Evolutionary conservation across 2,329 filamentous ascomycete genomes (phyloP).

Genomic region (Alternaria atra): DNA sequence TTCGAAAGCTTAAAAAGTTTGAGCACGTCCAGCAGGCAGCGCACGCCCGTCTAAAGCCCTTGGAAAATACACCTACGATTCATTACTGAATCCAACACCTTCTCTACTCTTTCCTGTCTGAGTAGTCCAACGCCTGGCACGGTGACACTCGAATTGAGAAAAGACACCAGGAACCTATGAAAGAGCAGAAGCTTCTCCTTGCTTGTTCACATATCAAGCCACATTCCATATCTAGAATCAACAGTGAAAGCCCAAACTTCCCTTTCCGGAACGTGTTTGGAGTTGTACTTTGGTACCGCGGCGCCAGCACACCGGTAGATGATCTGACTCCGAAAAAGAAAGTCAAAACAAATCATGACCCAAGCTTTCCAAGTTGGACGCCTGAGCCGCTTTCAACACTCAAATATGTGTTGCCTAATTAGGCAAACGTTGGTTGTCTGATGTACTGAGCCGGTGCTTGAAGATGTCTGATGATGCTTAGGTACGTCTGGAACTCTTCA

Average conservation of each 20-base stretch:
- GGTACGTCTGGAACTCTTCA: neutral
- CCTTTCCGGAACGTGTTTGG: neutral
- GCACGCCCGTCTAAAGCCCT: neutral
- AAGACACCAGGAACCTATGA: neutral
- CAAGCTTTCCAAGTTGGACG: neutral
- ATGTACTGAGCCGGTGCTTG: neutral
- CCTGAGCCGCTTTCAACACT: neutral
- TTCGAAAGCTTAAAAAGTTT: neutral
- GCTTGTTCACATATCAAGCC: slow-evolving; percentile 1
- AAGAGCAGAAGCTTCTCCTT: neutral
- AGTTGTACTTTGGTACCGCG: neutral
- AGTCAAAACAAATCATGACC: neutral
- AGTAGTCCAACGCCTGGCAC: neutral
- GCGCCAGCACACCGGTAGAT: neutral
- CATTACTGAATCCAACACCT: neutral
- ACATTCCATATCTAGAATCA: neutral
- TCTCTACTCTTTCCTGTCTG: neutral
- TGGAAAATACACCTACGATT: neutral
- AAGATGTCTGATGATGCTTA: neutral
- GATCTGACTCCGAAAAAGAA: neutral
- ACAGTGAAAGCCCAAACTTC: neutral
- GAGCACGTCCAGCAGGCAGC: neutral
- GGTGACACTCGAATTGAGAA: neutral
- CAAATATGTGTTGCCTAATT: neutral
- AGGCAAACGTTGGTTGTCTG: neutral